Evolutionary conservation across 352 stramenopile species (phyloP).

Genomic region (Paralagenidium karlingii): DNA sequence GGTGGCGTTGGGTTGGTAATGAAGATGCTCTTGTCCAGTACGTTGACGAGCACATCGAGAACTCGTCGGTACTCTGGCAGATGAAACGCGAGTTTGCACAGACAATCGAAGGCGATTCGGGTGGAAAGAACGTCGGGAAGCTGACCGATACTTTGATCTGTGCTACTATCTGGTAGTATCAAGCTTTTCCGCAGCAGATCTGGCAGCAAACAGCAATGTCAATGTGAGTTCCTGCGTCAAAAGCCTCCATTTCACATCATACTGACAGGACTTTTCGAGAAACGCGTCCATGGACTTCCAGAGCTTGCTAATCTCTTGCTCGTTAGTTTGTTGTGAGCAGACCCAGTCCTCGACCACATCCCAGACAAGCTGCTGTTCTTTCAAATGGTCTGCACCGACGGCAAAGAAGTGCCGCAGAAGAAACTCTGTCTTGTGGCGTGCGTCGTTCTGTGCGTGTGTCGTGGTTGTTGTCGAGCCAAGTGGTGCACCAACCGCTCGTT

Average conservation of each 20-base stretch:
- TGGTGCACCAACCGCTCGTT: too few species aligned
- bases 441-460: too few species aligned
- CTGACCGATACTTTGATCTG: too few species aligned
- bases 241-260: background rate
- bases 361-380: slow-evolving; percentile 29
- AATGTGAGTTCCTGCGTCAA: background rate
- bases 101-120: slow-evolving; percentile 57
- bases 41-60: slow-evolving; percentile 28
- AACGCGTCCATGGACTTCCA: slow-evolving; percentile 54
- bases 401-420: slow-evolving; percentile 61
- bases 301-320: slow-evolving; percentile 26
- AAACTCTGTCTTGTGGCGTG: slow-evolving; percentile 69
- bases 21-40: too few species aligned
- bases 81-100: slow-evolving; percentile 33
- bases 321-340: slow-evolving; percentile 19
- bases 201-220: too few species aligned
- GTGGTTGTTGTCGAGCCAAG: too few species aligned
- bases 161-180: too few species aligned
- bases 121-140: slow-evolving; percentile 34
- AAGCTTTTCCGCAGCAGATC: too few species aligned
- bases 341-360: slow-evolving; percentile 58
- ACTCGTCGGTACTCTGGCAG: slow-evolving; percentile 52
- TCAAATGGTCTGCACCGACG: slow-evolving; percentile 10
- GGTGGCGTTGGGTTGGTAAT: too few species aligned
- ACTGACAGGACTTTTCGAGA: slow-evolving; percentile 52